phyloP scores from a whole-genome alignment of 306 rosid species.

The Mimosa bimucronata region DNA sequence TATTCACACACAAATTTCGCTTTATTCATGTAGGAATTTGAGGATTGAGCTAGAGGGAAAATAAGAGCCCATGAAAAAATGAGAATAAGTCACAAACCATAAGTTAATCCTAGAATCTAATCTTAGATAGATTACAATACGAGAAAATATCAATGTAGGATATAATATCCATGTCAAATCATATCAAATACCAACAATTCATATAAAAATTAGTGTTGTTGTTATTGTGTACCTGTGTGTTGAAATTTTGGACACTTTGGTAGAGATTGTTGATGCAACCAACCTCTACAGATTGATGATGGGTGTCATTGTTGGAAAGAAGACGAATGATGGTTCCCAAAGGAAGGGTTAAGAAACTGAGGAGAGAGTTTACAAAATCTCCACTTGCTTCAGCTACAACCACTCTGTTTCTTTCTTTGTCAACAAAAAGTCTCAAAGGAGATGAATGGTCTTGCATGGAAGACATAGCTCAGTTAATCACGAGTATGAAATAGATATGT shows the following conservation, averaged over 20 bases:
- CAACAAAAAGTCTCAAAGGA: neutral
- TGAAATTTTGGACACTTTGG: neutral
- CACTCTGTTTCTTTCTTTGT: neutral
- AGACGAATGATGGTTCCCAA: constrained; percentile 8
- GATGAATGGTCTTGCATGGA: neutral
- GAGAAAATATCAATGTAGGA: no score
- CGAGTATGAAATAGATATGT: neutral
- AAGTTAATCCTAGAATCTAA: no score
- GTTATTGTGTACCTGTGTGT: neutral
- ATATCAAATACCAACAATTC: no score
- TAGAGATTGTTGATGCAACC: constrained; percentile 21
- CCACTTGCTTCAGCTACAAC: neutral
- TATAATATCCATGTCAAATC: no score
- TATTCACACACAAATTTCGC: neutral
- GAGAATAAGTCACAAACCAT: no score
- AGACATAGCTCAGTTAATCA: neutral
- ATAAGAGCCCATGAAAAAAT: no score
- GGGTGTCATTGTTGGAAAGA: neutral
- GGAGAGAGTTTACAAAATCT: neutral
- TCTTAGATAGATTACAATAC: no score
- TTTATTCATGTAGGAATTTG: neutral
- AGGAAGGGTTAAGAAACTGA: constrained; percentile 1
- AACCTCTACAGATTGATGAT: neutral
- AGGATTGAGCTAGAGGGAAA: no score
- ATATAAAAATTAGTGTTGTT: no score